These are phyloP conservation scores for Hypholoma fasciculare DNA, from an alignment of 768 basidiomycete genomes.

Conservation along the genomic window DNA sequence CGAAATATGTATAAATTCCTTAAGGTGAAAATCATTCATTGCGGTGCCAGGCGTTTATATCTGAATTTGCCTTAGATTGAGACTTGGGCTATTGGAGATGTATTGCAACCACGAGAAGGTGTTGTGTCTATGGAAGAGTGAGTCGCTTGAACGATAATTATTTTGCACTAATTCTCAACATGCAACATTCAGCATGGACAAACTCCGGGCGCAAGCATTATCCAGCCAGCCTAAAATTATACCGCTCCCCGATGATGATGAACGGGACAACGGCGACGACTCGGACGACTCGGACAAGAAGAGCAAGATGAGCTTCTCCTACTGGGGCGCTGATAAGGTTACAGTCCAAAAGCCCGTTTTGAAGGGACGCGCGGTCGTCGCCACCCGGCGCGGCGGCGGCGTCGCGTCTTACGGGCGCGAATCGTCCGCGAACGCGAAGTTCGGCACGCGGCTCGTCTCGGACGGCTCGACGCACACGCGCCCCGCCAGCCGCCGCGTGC, in stretches of 20 bases:
- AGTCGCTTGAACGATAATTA: constrained; percentile 27
- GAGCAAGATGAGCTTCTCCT: constrained; percentile 93
- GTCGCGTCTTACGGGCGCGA: constrained; percentile 70
- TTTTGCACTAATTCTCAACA: constrained; percentile 9
- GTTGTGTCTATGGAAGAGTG: constrained; percentile 92
- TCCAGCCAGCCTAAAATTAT: constrained; percentile 63
- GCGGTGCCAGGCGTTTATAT: constrained; percentile 1
- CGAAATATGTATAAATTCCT: constrained; percentile 93
- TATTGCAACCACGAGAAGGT: constrained; percentile 73
- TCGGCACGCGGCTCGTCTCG: constrained; percentile 80
- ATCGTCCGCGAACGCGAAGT: constrained; percentile 91
- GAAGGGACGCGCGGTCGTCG: constrained; percentile 42
- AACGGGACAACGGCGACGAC: constrained; percentile 54
- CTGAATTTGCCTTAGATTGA: constrained; percentile 56
- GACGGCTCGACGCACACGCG: constrained; percentile 54
- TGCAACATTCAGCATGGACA: constrained; percentile 54
- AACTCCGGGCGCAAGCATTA: constrained; percentile 63
- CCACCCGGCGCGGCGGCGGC: constrained; percentile 42
- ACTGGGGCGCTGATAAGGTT: constrained; percentile 91
- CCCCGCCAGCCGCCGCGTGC: constrained; percentile 65
- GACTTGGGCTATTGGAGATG: constrained; percentile 83
- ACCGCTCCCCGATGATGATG: constrained; percentile 68
- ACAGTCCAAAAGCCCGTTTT: constrained; percentile 79
- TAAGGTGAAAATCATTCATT: constrained; percentile 53
- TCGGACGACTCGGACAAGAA: constrained; percentile 88